Conservation (phyloP, 768 basidiomycete species). For the Russula vinacea region DNA sequence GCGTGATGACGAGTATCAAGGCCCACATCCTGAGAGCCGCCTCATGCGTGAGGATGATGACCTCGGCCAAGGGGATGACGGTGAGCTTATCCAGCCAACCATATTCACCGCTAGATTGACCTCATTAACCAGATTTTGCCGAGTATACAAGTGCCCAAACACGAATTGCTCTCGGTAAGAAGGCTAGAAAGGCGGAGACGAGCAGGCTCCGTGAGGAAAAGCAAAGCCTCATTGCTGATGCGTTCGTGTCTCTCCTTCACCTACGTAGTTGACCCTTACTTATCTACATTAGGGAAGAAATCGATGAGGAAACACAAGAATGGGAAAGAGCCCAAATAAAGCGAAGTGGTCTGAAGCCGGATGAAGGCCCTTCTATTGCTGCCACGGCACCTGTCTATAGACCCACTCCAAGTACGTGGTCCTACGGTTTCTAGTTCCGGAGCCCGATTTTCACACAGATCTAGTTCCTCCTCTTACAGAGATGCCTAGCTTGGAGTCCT, state of each 20-base stretch:
- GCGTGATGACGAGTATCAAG: slow-evolving; percentile 51
- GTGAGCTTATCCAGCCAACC: slow-evolving; percentile 41
- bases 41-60: slow-evolving; percentile 85
- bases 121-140: slow-evolving; percentile 58
- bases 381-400: slow-evolving; percentile 60
- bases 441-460: slow-evolving; percentile 24
- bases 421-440: background rate
- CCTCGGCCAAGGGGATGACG: slow-evolving; percentile 83
- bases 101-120: slow-evolving; percentile 2
- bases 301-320: slow-evolving; percentile 79
- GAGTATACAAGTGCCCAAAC: slow-evolving; percentile 88
- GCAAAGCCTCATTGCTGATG: slow-evolving; percentile 79
- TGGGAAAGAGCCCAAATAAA: slow-evolving; percentile 86
- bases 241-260: slow-evolving; percentile 45
- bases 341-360: slow-evolving; percentile 59
- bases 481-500: slow-evolving; percentile 61
- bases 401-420: slow-evolving; percentile 63
- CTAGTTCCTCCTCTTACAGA: slow-evolving; percentile 64
- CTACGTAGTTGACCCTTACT: slow-evolving; percentile 15
- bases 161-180: slow-evolving; percentile 81
- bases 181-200: slow-evolving; percentile 69
- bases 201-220: slow-evolving; percentile 63
- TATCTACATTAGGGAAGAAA: slow-evolving; percentile 54
- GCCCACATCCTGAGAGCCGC: slow-evolving; percentile 83
- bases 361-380: slow-evolving; percentile 38